Evolutionary conservation across 495 filamentous ascomycete species (phyloP), one percentile per base, ranked within the genome.

Genomic region (Penicillium silybi): DNA sequence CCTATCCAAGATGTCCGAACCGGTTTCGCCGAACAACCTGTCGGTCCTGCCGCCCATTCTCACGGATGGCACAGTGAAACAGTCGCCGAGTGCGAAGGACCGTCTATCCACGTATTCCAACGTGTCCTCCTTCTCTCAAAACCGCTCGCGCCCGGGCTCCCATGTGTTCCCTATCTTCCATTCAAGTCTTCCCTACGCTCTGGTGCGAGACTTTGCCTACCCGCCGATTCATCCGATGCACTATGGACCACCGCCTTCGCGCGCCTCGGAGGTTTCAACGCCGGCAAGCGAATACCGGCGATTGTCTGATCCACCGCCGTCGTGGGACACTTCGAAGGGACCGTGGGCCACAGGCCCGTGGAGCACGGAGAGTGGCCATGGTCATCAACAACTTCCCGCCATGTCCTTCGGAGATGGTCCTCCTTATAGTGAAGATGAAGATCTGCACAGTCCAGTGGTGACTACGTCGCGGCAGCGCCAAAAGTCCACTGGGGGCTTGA

Each of bases 341-440:
- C 73, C 74, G 6, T 82, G 79, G 79, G 73, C 78, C 13, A 69
- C 73, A 3, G 73, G 69, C 7, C 70, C 71, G 5, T 79, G 78
- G 74, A 72, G 68, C 39, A 70, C 65, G 8, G 75, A 79, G 27
- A 65, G 63, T 50, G 65, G 62, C 51, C 64, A 72, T 52, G 66
- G 68, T n/a, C 65, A 70, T 38, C 61, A 85, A 77, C 85, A 92
- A 58, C 72, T 95, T 23, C 87, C 93, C 11, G 83, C 88, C 15
- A 92, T 95, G 64, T 85, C 89, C 15, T 95, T 96, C 64, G 85
- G 79, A 11, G 92, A 95, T 67, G 93, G 92, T 2, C 92, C 92
- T 5, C 92, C 92, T n/a, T 97, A 89, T 77, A 95, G 88, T 68
- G 92, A 97, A 68, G 92, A 97, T 68, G 92, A 96, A 61, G 92